These are phyloP conservation scores for Candida sphagnicola DNA, from an alignment of 805 yeast genomes.

Conservation along the genomic window DNA sequence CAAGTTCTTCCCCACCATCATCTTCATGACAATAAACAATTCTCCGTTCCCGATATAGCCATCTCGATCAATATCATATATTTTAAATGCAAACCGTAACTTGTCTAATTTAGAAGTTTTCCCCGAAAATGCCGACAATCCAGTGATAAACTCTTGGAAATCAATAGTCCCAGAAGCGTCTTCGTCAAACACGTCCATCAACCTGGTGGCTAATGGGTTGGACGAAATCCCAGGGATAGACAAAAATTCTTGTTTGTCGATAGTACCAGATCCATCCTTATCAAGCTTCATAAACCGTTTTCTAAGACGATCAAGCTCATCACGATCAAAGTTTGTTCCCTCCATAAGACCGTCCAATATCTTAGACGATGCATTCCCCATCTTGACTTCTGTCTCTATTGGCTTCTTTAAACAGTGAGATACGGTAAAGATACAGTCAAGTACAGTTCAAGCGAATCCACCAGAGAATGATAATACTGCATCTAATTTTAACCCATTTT, in stretches of 20 bases:
- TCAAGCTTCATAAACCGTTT: constrained; percentile 94
- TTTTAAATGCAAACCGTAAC: constrained; percentile 82
- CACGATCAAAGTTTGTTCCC: constrained; percentile 83
- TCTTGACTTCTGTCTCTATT: constrained; percentile 16
- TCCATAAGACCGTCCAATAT: constrained; percentile 67
- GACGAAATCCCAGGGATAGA: constrained; percentile 88
- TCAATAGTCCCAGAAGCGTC: constrained; percentile 93
- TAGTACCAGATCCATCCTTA: constrained; percentile 86
- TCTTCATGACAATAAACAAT: constrained; percentile 81
- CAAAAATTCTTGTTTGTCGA: constrained; percentile 85
- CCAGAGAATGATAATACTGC: no score
- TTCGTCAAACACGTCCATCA: constrained; percentile 91
- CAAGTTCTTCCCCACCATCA: constrained; percentile 94
- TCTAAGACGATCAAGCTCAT: constrained; percentile 86
- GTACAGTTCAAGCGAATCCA: no score
- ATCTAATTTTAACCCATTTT: no score
- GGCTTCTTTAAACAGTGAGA: no score
- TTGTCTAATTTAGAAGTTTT: constrained; percentile 79
- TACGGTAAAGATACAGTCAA: no score
- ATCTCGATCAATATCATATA: constrained; percentile 93
- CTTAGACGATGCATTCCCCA: constrained; percentile 63
- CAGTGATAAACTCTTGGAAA: constrained; percentile 89
- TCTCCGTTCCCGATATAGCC: constrained; percentile 96
- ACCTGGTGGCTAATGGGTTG: constrained; percentile 84
- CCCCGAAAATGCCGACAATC: constrained; percentile 82